A percentile compares a stretch with the other conserved stretches of the same genome.
phyloP scores from a whole-genome alignment of 2,329 filamentous ascomycete species.

The Alternaria consortialis region DNA sequence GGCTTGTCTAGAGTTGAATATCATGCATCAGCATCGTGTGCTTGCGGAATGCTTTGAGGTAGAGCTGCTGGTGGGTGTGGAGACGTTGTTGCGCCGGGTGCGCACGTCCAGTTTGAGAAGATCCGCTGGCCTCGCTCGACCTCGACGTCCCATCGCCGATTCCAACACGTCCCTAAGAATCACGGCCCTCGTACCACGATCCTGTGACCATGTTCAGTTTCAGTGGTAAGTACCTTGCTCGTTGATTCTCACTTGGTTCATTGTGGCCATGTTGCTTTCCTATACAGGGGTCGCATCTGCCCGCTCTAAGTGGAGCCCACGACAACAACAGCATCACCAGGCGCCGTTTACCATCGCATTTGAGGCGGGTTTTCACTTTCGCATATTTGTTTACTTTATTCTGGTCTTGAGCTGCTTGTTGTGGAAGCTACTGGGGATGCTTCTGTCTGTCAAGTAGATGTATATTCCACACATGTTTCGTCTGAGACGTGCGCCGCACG shows the following conservation, averaged over 20 bases:
- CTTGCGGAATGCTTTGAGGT: constrained; percentile 1
- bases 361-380: neutral
- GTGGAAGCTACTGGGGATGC: constrained; percentile 20
- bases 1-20: neutral
- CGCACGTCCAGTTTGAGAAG: constrained; percentile 26
- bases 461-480: constrained; percentile 41
- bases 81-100: constrained; percentile 20
- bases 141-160: constrained; percentile 9
- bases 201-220: constrained; percentile 48
- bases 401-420: neutral
- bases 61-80: constrained; percentile 10
- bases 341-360: neutral
- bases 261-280: constrained; percentile 4
- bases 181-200: constrained; percentile 1
- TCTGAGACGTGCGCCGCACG: constrained; percentile 33
- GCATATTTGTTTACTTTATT: neutral
- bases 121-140: constrained; percentile 12
- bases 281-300: constrained; percentile 5
- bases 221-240: constrained; percentile 43
- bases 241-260: neutral
- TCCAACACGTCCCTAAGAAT: constrained; percentile 6
- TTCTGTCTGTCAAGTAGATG: constrained; percentile 27
- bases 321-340: constrained; percentile 4
- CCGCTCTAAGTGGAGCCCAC: neutral
- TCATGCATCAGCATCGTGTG: constrained; percentile 6